A percentile compares a stretch with the other conserved stretches of the same genome.
Conservation (phyloP, 2,329 filamentous ascomycete species). For the Decorospora gaudefroyi region DNA sequence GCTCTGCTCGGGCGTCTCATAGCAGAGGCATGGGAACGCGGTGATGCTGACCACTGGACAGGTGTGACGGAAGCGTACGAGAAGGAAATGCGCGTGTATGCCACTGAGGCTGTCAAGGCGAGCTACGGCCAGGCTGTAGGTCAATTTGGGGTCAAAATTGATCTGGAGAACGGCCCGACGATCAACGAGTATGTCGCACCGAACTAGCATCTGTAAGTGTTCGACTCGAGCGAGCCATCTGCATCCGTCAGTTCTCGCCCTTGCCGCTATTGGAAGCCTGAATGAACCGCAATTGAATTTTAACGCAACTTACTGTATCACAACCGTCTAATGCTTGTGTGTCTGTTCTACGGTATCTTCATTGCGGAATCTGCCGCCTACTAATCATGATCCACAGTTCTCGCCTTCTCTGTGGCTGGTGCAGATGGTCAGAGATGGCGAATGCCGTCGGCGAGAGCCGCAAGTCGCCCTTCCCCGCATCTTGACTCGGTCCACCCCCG, state of each 20-base stretch:
- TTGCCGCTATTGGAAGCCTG: too few relatives aligned
- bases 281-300: too few relatives aligned
- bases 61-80: slow-evolving; percentile 48
- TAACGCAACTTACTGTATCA: too few relatives aligned
- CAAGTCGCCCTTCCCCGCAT: slow-evolving; percentile 8
- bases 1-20: slow-evolving; percentile 49
- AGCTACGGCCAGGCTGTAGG: slow-evolving; percentile 54
- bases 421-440: too few relatives aligned
- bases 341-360: too few relatives aligned
- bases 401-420: too few relatives aligned
- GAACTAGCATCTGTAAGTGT: slow-evolving; percentile 12
- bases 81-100: slow-evolving; percentile 46
- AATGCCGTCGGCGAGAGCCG: background rate
- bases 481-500: slow-evolving; percentile 6
- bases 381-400: too few relatives aligned
- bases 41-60: slow-evolving; percentile 30
- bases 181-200: slow-evolving; percentile 28
- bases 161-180: slow-evolving; percentile 19
- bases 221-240: too few relatives aligned
- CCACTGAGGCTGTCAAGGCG: slow-evolving; percentile 50
- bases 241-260: too few relatives aligned
- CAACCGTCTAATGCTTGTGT: too few relatives aligned
- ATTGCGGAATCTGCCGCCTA: too few relatives aligned
- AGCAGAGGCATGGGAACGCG: slow-evolving; percentile 31
- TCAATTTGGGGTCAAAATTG: slow-evolving; percentile 25